phyloP scores from a whole-genome alignment of 768 basidiomycete species.

The Sarcodon sp. region DNA sequence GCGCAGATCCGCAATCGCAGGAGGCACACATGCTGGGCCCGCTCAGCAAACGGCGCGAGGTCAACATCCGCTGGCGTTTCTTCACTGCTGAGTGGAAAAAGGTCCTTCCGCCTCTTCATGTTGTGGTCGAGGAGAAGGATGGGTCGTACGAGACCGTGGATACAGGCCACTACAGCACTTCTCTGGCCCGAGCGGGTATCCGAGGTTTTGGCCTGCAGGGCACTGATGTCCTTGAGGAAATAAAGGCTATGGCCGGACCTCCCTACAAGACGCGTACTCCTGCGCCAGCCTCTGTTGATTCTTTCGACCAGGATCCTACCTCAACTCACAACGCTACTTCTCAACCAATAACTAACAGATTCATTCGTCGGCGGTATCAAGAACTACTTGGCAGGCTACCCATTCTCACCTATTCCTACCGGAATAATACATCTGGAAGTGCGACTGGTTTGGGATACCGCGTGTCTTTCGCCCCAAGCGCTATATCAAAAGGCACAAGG shows the following conservation, averaged over 20 bases:
- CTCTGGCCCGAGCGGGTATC: slow-evolving; percentile 14
- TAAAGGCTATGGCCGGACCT: slow-evolving; percentile 29
- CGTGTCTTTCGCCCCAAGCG: slow-evolving; percentile 19
- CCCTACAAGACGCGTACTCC: slow-evolving; percentile 9
- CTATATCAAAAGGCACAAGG: slow-evolving; percentile 6
- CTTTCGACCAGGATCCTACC: not conserved
- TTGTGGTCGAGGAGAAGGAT: slow-evolving; percentile 15
- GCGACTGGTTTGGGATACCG: slow-evolving; percentile 11
- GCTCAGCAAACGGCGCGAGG: slow-evolving; percentile 61
- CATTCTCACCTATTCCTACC: slow-evolving; percentile 24
- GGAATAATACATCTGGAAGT: not conserved
- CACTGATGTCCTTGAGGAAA: slow-evolving; percentile 27
- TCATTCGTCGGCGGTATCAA: slow-evolving; percentile 39
- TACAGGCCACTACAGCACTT: slow-evolving; percentile 2
- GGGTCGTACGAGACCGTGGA: not conserved
- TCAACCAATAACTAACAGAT: slow-evolving; percentile 9
- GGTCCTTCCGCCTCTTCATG: slow-evolving; percentile 46
- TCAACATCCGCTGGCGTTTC: slow-evolving; percentile 61
- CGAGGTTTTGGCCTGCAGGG: slow-evolving; percentile 30
- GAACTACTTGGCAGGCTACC: slow-evolving; percentile 50
- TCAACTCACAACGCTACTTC: slow-evolving; percentile 2
- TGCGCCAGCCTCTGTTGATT: slow-evolving; percentile 3
- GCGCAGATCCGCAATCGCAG: slow-evolving; percentile 41
- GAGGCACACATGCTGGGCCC: slow-evolving; percentile 50
- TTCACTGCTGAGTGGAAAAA: slow-evolving; percentile 43